phyloP scores from a whole-genome alignment of 2,329 filamentous ascomycete genomes.

The Tolypocladium endophyticum region DNA sequence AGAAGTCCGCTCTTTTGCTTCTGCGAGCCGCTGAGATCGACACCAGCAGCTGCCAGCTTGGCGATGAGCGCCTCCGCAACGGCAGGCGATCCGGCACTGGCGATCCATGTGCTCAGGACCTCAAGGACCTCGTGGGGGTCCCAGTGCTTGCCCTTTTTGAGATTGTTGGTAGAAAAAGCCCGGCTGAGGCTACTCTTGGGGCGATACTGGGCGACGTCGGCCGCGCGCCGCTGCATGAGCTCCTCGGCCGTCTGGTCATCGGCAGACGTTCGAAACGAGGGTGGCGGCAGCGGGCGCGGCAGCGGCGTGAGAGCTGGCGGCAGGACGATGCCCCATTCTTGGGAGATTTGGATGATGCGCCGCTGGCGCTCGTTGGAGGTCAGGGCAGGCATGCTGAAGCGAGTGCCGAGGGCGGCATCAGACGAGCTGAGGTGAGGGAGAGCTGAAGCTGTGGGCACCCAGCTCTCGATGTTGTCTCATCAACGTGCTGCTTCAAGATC shows the following conservation, averaged over 20 bases:
- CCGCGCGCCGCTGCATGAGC: constrained; percentile 35
- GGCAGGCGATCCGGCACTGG: constrained; percentile 37
- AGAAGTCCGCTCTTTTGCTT: constrained; percentile 38
- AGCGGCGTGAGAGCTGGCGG: constrained; percentile 28
- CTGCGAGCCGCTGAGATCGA: constrained; percentile 37
- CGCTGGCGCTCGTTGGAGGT: constrained; percentile 28
- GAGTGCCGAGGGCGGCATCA: not conserved
- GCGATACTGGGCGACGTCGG: constrained; percentile 22
- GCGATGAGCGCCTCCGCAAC: constrained; percentile 45
- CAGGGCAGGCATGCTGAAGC: constrained; percentile 16
- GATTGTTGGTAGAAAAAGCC: constrained; percentile 24
- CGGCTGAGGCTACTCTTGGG: constrained; percentile 28
- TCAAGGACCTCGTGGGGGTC: constrained; percentile 43
- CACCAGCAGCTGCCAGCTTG: constrained; percentile 37
- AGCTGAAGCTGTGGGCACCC: not conserved
- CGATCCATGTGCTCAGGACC: constrained; percentile 37
- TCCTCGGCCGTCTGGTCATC: constrained; percentile 45
- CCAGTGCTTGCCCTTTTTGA: constrained; percentile 39
- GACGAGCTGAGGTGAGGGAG: not conserved
- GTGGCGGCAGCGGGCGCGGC: constrained; percentile 28
- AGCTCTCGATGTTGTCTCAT: not conserved
- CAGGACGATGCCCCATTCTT: constrained; percentile 37
- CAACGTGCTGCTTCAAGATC: not conserved
- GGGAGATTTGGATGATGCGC: constrained; percentile 38
- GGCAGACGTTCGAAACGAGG: constrained; percentile 32